Percentiles rank a stretch among this genome's conserved stretches.
These are phyloP conservation scores for Salvia splendens DNA, from an alignment of 257 asterid genomes.

Conservation along the genomic window DNA sequence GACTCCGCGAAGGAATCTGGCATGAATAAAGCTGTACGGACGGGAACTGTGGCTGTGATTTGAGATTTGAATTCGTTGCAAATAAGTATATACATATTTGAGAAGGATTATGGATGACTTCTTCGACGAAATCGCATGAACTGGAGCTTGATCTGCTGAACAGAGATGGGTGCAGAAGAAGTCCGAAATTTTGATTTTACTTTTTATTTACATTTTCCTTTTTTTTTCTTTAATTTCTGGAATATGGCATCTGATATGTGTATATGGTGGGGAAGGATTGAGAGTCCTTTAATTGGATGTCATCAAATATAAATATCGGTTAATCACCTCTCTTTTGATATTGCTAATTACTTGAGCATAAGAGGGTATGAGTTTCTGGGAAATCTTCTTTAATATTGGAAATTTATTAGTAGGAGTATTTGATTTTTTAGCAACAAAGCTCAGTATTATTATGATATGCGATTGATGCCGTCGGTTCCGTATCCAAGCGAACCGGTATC, in stretches of 20 bases:
- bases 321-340: not conserved
- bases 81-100: not conserved
- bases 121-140: constrained; percentile 5
- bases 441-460: no score
- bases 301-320: constrained; percentile 22
- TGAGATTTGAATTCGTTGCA: constrained; percentile 17
- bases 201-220: not conserved
- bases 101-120: not conserved
- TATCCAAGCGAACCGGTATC: no score
- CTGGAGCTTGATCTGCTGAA: constrained; percentile 33
- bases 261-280: constrained; percentile 28
- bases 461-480: no score
- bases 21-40: constrained; percentile 55
- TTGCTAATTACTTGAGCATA: not conserved
- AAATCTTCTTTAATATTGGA: not conserved
- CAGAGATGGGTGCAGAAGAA: constrained; percentile 16
- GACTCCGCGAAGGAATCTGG: constrained; percentile 58
- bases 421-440: no score
- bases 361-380: not conserved
- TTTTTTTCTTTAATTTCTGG: not conserved
- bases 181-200: constrained; percentile 46
- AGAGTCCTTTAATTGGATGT: constrained; percentile 33
- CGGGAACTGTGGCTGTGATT: constrained; percentile 77
- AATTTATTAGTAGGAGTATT: no score
- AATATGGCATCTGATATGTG: constrained; percentile 33